Evolutionary conservation across 257 asterid genomes (phyloP).

Genomic region (Apocynum venetum): DNA sequence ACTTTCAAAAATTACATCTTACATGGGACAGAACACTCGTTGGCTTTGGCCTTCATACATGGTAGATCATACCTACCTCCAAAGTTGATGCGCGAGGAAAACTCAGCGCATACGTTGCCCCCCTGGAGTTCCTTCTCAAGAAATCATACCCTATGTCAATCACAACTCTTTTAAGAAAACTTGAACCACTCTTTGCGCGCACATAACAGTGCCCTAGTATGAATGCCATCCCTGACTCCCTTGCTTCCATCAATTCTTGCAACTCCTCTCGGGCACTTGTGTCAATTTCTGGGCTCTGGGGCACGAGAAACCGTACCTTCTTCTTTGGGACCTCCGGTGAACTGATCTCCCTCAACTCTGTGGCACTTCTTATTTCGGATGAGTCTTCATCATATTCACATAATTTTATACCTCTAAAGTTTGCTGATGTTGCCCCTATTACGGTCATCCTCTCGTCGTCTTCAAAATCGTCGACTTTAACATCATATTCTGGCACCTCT

Average conservation of each 20-base stretch:
- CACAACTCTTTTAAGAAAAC: slow-evolving; percentile 57
- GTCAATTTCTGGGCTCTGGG: slow-evolving; percentile 54
- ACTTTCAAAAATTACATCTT: neutral
- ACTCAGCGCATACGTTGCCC: slow-evolving; percentile 69
- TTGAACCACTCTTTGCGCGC: slow-evolving; percentile 73
- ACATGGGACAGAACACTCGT: neutral
- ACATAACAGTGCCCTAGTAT: slow-evolving; percentile 79
- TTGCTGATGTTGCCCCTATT: slow-evolving; percentile 58
- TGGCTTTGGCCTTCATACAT: slow-evolving; percentile 41
- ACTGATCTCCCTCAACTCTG: slow-evolving; percentile 32
- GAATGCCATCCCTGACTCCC: slow-evolving; percentile 93
- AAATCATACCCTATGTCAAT: slow-evolving; percentile 71
- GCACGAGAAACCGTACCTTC: slow-evolving; percentile 66
- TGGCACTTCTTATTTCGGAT: slow-evolving; percentile 26
- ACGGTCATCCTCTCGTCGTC: slow-evolving; percentile 60
- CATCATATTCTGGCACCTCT: slow-evolving; percentile 37
- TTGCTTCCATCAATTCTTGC: slow-evolving; percentile 69
- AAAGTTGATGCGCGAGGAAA: slow-evolving; percentile 85
- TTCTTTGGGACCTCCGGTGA: slow-evolving; percentile 43
- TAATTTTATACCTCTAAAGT: slow-evolving; percentile 29
- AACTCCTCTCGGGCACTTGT: slow-evolving; percentile 43
- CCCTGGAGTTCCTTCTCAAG: slow-evolving; percentile 75
- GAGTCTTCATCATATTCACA: slow-evolving; percentile 37
- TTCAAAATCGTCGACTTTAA: slow-evolving; percentile 23
- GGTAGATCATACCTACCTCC: slow-evolving; percentile 94